Conservation (phyloP, 202 grass and related monocot species). For the Musa balbisiana region DNA sequence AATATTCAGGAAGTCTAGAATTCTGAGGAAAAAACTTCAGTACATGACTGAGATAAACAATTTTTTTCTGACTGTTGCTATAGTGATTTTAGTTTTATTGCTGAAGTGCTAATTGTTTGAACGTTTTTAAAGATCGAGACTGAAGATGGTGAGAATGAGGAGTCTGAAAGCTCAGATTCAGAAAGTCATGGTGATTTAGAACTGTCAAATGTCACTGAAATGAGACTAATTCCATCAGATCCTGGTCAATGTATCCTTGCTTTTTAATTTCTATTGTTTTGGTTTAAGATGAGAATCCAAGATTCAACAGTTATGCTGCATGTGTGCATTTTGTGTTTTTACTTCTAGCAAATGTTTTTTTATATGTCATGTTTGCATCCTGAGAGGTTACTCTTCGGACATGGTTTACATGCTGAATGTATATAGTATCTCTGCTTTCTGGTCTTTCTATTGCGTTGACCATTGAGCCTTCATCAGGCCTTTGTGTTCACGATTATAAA, state of each 20-base stretch:
- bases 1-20: not conserved
- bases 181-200: conserved; percentile 41
- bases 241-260: conserved; percentile 68
- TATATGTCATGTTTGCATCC: no score
- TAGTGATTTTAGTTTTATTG: not conserved
- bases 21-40: not conserved
- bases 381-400: no score
- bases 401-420: not conserved
- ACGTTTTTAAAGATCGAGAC: conserved; percentile 53
- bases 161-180: conserved; percentile 31
- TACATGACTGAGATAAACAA: not conserved
- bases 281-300: conserved; percentile 1
- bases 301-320: not conserved
- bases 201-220: conserved; percentile 59
- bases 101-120: conserved; percentile 2
- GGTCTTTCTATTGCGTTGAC: no score
- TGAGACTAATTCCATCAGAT: conserved; percentile 71
- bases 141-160: conserved; percentile 35
- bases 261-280: conserved; percentile 2
- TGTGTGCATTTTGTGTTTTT: not conserved
- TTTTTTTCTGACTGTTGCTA: not conserved
- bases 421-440: no score
- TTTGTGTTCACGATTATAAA: no score
- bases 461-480: no score
- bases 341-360: no score